Conservation (phyloP, 2,329 filamentous ascomycete species). For the Mycosphaerelloides madeirae region DNA sequence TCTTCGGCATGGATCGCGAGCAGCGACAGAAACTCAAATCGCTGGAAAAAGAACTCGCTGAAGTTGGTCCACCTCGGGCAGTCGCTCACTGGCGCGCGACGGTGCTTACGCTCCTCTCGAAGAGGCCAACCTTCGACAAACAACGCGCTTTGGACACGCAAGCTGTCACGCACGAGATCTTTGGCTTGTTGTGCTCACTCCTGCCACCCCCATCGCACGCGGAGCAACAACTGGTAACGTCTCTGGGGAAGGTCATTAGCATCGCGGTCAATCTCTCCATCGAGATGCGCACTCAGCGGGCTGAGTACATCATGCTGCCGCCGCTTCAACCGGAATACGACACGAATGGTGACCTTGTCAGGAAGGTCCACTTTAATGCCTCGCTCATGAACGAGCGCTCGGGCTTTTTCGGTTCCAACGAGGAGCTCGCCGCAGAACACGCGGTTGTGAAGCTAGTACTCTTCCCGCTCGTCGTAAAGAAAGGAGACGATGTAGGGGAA, state of each 20-base stretch:
- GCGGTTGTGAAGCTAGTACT: slow-evolving; percentile 86
- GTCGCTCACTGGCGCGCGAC: slow-evolving; percentile 97
- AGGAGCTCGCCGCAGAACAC: slow-evolving; percentile 70
- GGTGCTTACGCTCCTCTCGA: slow-evolving; percentile 82
- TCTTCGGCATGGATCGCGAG: slow-evolving; percentile 97
- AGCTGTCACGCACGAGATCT: slow-evolving; percentile 88
- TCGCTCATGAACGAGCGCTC: slow-evolving; percentile 91
- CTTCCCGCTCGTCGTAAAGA: slow-evolving; percentile 94
- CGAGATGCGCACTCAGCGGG: slow-evolving; percentile 94
- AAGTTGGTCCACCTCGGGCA: slow-evolving; percentile 81
- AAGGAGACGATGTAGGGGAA: slow-evolving; percentile 79
- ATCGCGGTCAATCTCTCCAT: slow-evolving; percentile 86
- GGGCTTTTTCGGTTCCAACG: slow-evolving; percentile 64
- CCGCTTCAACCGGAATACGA: slow-evolving; percentile 94
- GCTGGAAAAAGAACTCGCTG: slow-evolving; percentile 82
- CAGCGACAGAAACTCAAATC: slow-evolving; percentile 96
- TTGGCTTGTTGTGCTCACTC: slow-evolving; percentile 75
- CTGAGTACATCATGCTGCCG: slow-evolving; percentile 98
- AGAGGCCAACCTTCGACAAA: slow-evolving; percentile 70
- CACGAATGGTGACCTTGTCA: slow-evolving; percentile 79
- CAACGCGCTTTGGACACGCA: slow-evolving; percentile 89
- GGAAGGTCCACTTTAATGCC: slow-evolving; percentile 87
- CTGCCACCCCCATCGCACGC: slow-evolving; percentile 80
- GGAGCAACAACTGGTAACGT: slow-evolving; percentile 74
- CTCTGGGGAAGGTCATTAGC: slow-evolving; percentile 79